Percentiles rank a stretch among this genome's conserved stretches.
Evolutionary conservation across 768 basidiomycete species (phyloP).

Genomic region (Calvatia gigantea): DNA sequence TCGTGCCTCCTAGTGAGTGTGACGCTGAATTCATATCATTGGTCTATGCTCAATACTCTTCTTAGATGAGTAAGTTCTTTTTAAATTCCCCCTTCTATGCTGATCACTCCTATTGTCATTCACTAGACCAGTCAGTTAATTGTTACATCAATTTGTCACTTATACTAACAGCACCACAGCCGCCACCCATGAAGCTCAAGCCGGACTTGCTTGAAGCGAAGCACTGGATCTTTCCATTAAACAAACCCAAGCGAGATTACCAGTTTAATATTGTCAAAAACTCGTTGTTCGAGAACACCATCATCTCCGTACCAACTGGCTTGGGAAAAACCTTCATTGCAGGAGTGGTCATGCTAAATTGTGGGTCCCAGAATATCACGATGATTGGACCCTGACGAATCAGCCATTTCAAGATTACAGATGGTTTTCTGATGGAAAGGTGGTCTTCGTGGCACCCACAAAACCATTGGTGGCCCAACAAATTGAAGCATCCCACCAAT

Average conservation of each 20-base stretch:
- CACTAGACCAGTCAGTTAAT: conserved; percentile 7
- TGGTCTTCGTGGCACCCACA: conserved; percentile 94
- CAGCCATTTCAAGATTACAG: conserved; percentile 60
- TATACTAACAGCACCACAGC: conserved; percentile 43
- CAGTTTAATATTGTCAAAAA: conserved; percentile 90
- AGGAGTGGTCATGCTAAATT: conserved; percentile 94
- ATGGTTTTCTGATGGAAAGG: conserved; percentile 90
- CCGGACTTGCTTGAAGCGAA: conserved; percentile 76
- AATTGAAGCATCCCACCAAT: conserved; percentile 86
- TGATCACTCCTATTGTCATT: background rate
- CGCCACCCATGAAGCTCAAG: conserved; percentile 71
- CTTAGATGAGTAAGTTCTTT: conserved; percentile 50
- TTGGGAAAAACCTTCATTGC: conserved; percentile 98
- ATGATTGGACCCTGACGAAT: conserved; percentile 8
- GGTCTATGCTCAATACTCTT: background rate
- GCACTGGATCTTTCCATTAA: conserved; percentile 91
- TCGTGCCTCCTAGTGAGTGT: conserved; percentile 53
- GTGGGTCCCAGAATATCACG: conserved; percentile 33
- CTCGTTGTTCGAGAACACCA: conserved; percentile 87
- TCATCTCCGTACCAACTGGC: conserved; percentile 94
- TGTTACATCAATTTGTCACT: background rate
- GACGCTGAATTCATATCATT: background rate
- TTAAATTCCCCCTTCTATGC: background rate
- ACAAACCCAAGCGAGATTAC: conserved; percentile 85
- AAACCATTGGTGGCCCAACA: conserved; percentile 97